Base-by-base conservation (phyloP, 1,284 basidiomycete genomes). In the Pseudozyma hubeiensis region DNA sequence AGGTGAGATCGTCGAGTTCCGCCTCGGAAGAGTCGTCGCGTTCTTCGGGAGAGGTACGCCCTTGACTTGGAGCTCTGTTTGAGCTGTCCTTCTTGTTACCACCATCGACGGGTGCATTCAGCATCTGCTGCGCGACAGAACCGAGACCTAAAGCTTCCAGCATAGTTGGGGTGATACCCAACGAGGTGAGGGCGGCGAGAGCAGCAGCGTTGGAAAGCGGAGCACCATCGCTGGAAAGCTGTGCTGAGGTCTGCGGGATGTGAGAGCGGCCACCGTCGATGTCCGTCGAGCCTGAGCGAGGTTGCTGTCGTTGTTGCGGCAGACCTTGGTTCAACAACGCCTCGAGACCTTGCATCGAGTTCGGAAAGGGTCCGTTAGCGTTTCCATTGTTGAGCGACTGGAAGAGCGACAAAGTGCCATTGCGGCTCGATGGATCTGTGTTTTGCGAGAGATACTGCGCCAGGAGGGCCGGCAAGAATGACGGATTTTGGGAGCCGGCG, bases 401-500 rank as follows among this genome's bases (percentile, higher is more conserved):
- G 47, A 73, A 67, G 3, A 73, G 57, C 34, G 57, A 67, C 19
- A 73, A 48, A 17, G 70, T 57, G 11, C 70, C 64, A n/a, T 47
- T 39, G 14, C 70, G 64, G 31, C 53, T 57, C 7, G 70, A 48
- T 0, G 55, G 45, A 35, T 67, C 64, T 14, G 53, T 52, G 3
- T 57, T 39, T 13, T 72, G 75, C 39, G 71, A 74, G 19, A 75
- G 65, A 17, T 74, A 73, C 46, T 74, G 75, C 11, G 62, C 68
- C 5, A 72, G 68, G 45, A 78, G 63, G 9, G 62, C 66, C 16
- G 63, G 59, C 40, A 75, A 46, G 53, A 68, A 53, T 4, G 64
- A 53, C 17, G 64, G 57, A 17, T 49, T 61, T 19, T 61, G 54
- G 19, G 59, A 35, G 45, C 46, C 33, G 34, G 50, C 11, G 4